These are phyloP conservation scores for Poa pratensis DNA, from an alignment of 176 grass and related monocot species.

Conservation along the genomic window DNA sequence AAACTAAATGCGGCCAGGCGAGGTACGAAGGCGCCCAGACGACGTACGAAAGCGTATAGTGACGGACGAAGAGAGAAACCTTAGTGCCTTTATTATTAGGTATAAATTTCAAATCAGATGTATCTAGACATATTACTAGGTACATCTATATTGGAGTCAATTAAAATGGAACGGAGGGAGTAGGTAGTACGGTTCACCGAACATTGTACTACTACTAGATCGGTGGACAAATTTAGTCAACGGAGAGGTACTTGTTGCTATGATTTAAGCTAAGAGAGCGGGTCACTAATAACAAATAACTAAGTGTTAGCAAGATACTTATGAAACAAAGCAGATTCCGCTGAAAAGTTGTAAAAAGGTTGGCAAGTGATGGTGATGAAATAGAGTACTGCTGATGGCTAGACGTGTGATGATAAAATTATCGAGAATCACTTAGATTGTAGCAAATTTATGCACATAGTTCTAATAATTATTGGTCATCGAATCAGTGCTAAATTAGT, in stretches of 20 bases:
- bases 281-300: not conserved
- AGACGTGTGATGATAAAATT: not conserved
- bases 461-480: not conserved
- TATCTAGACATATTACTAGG: too few species aligned
- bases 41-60: too few species aligned
- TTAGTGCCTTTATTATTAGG: too few species aligned
- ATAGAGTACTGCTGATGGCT: not conserved
- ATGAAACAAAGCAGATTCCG: not conserved
- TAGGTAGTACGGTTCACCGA: not conserved
- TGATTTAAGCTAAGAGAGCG: not conserved
- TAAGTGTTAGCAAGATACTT: too few species aligned
- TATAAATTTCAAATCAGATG: too few species aligned
- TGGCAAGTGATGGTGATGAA: not conserved
- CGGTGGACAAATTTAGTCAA: not conserved
- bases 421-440: too few species aligned
- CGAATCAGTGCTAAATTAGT: not conserved
- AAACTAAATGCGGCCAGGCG: too few species aligned
- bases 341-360: not conserved
- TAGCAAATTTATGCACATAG: not conserved
- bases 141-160: too few species aligned
- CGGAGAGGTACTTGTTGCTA: not conserved
- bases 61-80: too few species aligned
- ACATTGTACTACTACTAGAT: not conserved
- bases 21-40: too few species aligned
- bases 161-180: too few species aligned